Evolutionary conservation across 2,329 filamentous ascomycete genomes (phyloP), one percentile per base, ranked within the genome.

Genomic region (Talaromyces sp.): DNA sequence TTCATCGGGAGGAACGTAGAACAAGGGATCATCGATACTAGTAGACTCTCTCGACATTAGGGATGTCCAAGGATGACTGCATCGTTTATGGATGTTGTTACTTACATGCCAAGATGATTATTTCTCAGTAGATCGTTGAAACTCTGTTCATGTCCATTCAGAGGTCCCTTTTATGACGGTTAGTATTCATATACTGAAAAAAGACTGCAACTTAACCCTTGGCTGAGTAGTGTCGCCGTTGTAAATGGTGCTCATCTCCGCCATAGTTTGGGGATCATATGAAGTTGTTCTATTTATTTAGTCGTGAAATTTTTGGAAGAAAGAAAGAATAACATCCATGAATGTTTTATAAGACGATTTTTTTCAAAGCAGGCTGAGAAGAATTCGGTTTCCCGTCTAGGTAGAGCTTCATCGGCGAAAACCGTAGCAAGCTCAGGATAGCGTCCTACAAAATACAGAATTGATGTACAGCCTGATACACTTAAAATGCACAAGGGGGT

Each of bases 1-100:
- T 27, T 68, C 58, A 15, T 65, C 57, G 13, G 58, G 62, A 13
- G 63, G 25, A 17, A 62, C 56, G 56, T 68, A 67, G 39, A 52
- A 15, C 35, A 67, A 57, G 6, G 67, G 65, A 43, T 68, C 67
- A 22, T 68, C 67, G 35, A 68, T 60, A 45, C 65, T 68, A 54
- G 27, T 35, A 31, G 11, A 2, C 13, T 31, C 33, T 3, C 22
- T n/a, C 27, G 43, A 41, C 10, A 19, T 54, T 43, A 56, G 52
- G 33, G 3, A 27, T 11, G 17, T 35, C n/a, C 45, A 25, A n/a
- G 13, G 9, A 10, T 8, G 4, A n/a, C n/a, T n/a, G n/a, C 1
- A 15, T 13, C 11, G 25, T 37, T 37, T 13, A 17, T 8, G 1
- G 22, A 2, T 8, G 41, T 19, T 7, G 19, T 22, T 33, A 56